Conservation (phyloP, 805 yeast species). For the Candida boidinii region DNA sequence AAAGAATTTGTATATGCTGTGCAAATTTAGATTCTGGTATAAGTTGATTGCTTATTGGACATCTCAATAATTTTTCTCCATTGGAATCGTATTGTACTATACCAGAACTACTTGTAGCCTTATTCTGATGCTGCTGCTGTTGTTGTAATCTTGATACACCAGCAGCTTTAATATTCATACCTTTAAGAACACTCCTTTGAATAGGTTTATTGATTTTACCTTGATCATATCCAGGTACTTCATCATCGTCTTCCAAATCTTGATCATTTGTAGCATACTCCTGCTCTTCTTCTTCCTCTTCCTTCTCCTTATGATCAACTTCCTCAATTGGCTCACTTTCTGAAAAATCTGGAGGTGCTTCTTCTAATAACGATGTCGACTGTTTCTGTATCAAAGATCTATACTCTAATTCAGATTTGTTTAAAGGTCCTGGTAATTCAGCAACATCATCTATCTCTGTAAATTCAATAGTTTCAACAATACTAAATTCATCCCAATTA, state of each 20-base stretch:
- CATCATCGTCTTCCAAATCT: constrained; percentile 8
- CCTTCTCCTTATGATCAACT: constrained; percentile 5
- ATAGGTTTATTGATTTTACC: too few relatives aligned
- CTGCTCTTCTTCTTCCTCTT: constrained; percentile 5
- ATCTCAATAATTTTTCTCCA: constrained; percentile 36
- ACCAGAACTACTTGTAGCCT: constrained; percentile 1
- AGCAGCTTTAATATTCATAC: constrained; percentile 60
- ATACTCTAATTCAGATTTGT: constrained; percentile 49
- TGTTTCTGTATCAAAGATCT: constrained; percentile 51
- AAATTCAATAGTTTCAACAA: constrained; percentile 63
- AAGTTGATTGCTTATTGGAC: constrained; percentile 72
- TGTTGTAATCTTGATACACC: constrained; percentile 57
- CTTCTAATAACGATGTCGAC: constrained; percentile 27
- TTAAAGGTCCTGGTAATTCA: constrained; percentile 47
- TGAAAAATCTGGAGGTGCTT: constrained; percentile 33
- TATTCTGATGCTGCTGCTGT: constrained; percentile 3
- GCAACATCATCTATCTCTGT: constrained; percentile 50
- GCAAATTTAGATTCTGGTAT: constrained; percentile 66
- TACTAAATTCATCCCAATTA: constrained; percentile 80
- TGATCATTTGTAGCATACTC: constrained; percentile 1
- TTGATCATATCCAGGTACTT: not conserved
- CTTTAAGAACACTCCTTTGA: too few relatives aligned
- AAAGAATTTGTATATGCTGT: constrained; percentile 57
- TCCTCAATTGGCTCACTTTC: constrained; percentile 2
- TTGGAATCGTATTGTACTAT: constrained; percentile 6